These are phyloP conservation scores for Thymus quinquecostatus DNA, from an alignment of 257 asterid genomes.

Conservation along the genomic window DNA sequence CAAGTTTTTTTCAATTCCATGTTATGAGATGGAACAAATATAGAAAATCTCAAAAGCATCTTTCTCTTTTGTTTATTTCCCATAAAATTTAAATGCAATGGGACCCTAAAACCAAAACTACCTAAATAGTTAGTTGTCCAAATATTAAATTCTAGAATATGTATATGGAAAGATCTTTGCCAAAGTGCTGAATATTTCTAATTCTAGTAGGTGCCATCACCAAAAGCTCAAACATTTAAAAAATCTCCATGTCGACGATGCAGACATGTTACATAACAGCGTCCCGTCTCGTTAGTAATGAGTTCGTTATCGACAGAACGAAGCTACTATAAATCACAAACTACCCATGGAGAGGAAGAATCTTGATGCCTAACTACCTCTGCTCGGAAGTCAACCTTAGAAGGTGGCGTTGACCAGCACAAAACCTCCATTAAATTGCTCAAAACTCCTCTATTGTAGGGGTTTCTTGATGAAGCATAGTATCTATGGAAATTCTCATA, in stretches of 20 bases:
- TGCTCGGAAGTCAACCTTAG: constrained; percentile 40
- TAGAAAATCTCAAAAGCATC: background rate
- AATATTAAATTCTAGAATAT: too few relatives aligned
- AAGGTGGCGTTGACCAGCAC: constrained; percentile 19
- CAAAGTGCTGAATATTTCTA: too few relatives aligned
- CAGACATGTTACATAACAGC: too few relatives aligned
- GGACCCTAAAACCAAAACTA: too few relatives aligned
- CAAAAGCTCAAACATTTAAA: background rate
- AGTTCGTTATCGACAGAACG: too few relatives aligned
- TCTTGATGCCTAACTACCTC: constrained; percentile 18
- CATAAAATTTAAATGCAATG: background rate
- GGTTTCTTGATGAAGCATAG: constrained; percentile 32
- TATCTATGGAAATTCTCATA: constrained; percentile 40
- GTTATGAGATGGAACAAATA: background rate
- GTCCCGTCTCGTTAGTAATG: too few relatives aligned
- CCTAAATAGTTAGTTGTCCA: too few relatives aligned
- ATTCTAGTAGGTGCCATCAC: background rate
- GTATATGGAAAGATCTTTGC: too few relatives aligned
- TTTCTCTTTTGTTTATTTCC: background rate
- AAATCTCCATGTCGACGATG: background rate
- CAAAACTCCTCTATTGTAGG: constrained; percentile 18
- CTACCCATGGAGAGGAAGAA: background rate
- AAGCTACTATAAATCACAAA: background rate
- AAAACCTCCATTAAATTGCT: constrained; percentile 39
- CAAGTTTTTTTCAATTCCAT: background rate